Evolutionary conservation across 768 basidiomycete species (phyloP).

Genomic region (Collybiopsis luxurians): DNA sequence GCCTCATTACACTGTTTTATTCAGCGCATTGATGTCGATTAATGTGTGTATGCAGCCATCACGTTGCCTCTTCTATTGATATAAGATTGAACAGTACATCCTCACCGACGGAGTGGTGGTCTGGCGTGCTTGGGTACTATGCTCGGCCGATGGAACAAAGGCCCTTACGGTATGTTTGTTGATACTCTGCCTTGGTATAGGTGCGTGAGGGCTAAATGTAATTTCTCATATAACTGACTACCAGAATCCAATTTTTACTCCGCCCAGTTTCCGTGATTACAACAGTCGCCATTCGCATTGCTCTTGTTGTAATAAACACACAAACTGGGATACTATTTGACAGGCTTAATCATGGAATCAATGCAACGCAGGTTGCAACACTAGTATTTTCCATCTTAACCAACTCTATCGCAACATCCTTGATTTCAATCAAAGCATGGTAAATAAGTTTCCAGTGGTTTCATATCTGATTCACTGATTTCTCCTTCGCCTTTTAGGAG

Average conservation of each 20-base stretch:
- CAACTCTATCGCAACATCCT: slow-evolving; percentile 12
- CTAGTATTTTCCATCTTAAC: slow-evolving; percentile 12
- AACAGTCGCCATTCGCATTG: slow-evolving; percentile 1
- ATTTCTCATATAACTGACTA: not conserved
- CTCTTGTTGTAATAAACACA: not conserved
- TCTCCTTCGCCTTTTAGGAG: not conserved
- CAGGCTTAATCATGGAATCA: slow-evolving; percentile 3
- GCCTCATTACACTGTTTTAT: not conserved
- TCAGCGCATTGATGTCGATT: not conserved
- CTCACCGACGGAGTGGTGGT: slow-evolving; percentile 7
- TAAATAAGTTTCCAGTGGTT: not conserved
- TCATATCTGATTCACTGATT: not conserved
- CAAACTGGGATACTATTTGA: not conserved
- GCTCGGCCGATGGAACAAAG: not conserved
- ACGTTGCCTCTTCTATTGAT: too few species aligned
- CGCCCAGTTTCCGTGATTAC: not conserved
- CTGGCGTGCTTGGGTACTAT: slow-evolving; percentile 9
- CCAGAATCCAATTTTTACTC: too few species aligned
- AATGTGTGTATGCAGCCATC: not conserved
- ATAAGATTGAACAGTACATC: not conserved
- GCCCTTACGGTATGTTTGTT: not conserved
- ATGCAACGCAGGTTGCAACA: slow-evolving; percentile 10
- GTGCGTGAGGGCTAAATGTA: not conserved
- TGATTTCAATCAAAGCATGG: slow-evolving; percentile 13
- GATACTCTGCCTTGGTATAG: not conserved